phyloP scores from a whole-genome alignment of 257 asterid genomes.

The Orobanche coerulescens region DNA sequence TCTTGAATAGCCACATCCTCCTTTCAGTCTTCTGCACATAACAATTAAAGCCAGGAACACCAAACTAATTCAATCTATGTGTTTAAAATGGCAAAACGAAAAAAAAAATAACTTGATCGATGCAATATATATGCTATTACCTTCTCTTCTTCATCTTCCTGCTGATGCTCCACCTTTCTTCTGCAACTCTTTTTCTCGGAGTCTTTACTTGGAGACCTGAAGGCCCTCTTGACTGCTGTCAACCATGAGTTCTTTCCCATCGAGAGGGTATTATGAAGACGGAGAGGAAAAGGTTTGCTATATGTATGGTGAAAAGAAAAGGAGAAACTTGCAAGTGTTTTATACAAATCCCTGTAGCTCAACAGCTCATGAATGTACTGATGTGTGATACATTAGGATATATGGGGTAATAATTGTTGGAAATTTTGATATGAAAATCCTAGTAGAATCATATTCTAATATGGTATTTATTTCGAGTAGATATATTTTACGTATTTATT shows the following conservation, averaged over 20 bases:
- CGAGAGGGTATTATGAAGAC: not conserved
- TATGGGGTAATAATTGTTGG: no score
- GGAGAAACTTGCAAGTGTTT: not conserved
- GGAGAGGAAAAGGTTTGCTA: slow-evolving; percentile 15
- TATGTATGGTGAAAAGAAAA: slow-evolving; percentile 17
- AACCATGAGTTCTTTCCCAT: slow-evolving; percentile 94
- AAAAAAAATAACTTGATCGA: no score
- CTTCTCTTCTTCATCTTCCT: slow-evolving; percentile 55
- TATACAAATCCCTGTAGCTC: not conserved
- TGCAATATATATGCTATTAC: slow-evolving; percentile 17
- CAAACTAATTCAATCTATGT: not conserved
- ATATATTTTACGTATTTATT: no score
- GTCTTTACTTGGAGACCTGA: slow-evolving; percentile 77
- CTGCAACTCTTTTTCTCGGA: slow-evolving; percentile 47
- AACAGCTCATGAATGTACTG: not conserved
- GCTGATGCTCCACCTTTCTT: slow-evolving; percentile 50
- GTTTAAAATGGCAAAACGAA: not conserved
- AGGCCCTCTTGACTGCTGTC: slow-evolving; percentile 82
- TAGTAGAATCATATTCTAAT: not conserved
- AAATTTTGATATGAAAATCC: not conserved
- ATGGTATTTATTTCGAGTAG: no score
- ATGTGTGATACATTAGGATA: slow-evolving; percentile 21
- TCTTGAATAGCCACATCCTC: slow-evolving; percentile 81
- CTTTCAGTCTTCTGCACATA: slow-evolving; percentile 59
- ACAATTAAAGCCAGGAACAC: not conserved